Conservation (phyloP, 2,329 filamentous ascomycete species). For the Allantophomopsis cytisporea region DNA sequence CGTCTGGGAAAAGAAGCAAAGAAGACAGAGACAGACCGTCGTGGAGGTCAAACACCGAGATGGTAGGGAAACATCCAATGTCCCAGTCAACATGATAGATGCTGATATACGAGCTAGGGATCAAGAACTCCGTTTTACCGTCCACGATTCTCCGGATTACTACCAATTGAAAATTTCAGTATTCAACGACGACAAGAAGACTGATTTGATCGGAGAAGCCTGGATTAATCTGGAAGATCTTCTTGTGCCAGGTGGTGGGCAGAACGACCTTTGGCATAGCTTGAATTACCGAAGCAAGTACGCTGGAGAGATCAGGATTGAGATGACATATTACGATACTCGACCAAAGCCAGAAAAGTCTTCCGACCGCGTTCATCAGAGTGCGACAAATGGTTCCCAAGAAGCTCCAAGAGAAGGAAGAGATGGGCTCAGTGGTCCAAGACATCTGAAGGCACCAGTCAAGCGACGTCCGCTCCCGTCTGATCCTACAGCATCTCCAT, state of each 20-base stretch:
- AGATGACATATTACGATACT: slow-evolving; percentile 92
- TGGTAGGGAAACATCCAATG: slow-evolving; percentile 48
- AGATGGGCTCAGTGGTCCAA: slow-evolving; percentile 22
- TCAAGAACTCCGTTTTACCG: slow-evolving; percentile 88
- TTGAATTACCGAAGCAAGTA: slow-evolving; percentile 88
- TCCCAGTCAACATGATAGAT: neutral
- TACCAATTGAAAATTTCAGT: slow-evolving; percentile 89
- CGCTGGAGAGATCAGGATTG: slow-evolving; percentile 84
- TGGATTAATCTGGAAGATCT: slow-evolving; percentile 78
- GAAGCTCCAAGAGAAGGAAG: slow-evolving; percentile 16
- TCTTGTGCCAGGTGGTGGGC: slow-evolving; percentile 76
- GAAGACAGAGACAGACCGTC: slow-evolving; percentile 87
- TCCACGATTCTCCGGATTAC: slow-evolving; percentile 95
- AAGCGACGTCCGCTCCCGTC: slow-evolving; percentile 77
- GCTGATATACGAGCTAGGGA: slow-evolving; percentile 49
- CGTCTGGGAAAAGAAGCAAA: slow-evolving; percentile 92
- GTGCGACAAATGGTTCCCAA: slow-evolving; percentile 21
- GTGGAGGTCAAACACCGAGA: slow-evolving; percentile 88
- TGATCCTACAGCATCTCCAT: slow-evolving; percentile 44
- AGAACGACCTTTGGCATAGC: slow-evolving; percentile 84
- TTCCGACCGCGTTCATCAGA: slow-evolving; percentile 30
- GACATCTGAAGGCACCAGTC: slow-evolving; percentile 41
- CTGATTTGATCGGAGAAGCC: slow-evolving; percentile 87
- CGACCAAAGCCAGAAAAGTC: slow-evolving; percentile 69
- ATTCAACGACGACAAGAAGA: slow-evolving; percentile 98